Percentiles rank a stretch among this genome's conserved stretches.
phyloP scores from a whole-genome alignment of 371 early-diverging fungal species.

The Syncephalastrum sp. region DNA sequence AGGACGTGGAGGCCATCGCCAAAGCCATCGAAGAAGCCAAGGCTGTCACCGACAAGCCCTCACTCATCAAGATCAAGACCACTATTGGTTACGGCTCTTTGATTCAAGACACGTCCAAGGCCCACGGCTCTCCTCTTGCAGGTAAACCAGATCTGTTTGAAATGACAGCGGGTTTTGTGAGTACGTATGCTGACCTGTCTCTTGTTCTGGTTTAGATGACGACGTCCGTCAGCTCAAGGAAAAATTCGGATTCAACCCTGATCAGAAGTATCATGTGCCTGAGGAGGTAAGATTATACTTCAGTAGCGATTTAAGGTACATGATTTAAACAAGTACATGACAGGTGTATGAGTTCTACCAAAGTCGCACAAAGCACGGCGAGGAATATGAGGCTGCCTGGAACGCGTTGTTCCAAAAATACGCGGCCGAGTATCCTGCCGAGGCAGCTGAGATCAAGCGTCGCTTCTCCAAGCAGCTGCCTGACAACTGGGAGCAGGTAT shows the following conservation, averaged over 20 bases:
- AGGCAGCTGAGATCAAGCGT: conserved; percentile 71
- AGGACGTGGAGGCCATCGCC: conserved; percentile 71
- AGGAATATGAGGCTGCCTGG: conserved; percentile 70
- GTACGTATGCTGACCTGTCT: too few relatives aligned
- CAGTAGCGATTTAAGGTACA: not conserved
- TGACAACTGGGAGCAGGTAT: conserved; percentile 56
- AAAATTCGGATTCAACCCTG: conserved; percentile 76
- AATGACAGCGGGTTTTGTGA: too few relatives aligned
- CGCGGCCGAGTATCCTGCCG: conserved; percentile 49
- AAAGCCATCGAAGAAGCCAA: conserved; percentile 78
- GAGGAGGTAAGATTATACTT: conserved; percentile 7
- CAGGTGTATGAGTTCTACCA: conserved; percentile 62
- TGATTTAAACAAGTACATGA: not conserved
- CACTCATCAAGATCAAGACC: conserved; percentile 84
- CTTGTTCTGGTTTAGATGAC: conserved; percentile 47
- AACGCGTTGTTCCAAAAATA: conserved; percentile 63
- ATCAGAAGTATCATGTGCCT: conserved; percentile 69
- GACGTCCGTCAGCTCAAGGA: conserved; percentile 82
- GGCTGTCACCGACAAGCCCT: conserved; percentile 83
- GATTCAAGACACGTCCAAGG: conserved; percentile 81
- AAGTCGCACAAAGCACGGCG: conserved; percentile 50
- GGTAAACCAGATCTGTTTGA: conserved; percentile 28
- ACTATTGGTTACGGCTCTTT: conserved; percentile 86
- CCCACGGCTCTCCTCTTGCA: conserved; percentile 73
- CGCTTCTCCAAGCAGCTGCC: conserved; percentile 71